These are phyloP conservation scores for Penicillium sp. DNA, from an alignment of 2,329 filamentous ascomycete species.

Conservation along the genomic window DNA sequence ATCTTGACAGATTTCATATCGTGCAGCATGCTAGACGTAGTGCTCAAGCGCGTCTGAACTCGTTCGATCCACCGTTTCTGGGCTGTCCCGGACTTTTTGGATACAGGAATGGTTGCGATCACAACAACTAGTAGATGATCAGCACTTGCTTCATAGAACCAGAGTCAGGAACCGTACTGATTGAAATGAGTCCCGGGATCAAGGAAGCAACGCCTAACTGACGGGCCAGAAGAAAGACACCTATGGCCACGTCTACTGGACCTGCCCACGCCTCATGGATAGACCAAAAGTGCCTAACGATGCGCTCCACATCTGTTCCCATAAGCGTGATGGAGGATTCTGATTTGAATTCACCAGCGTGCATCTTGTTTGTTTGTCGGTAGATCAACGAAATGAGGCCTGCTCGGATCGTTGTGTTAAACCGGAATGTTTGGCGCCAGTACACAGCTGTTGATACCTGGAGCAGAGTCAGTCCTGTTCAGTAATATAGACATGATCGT, in stretches of 20 bases:
- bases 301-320: slow-evolving; percentile 46
- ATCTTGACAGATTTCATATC: slow-evolving; percentile 50
- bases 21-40: slow-evolving; percentile 43
- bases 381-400: slow-evolving; percentile 47
- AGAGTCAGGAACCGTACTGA: slow-evolving; percentile 20
- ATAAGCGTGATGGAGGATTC: slow-evolving; percentile 47
- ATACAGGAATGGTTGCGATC: slow-evolving; percentile 7
- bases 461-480: background rate
- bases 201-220: slow-evolving; percentile 37
- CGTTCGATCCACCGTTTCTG: slow-evolving; percentile 46
- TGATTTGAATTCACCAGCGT: slow-evolving; percentile 34
- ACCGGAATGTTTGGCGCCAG: slow-evolving; percentile 30
- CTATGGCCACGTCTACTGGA: slow-evolving; percentile 40
- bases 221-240: slow-evolving; percentile 34
- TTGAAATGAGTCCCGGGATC: slow-evolving; percentile 35
- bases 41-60: slow-evolving; percentile 43
- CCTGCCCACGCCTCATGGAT: slow-evolving; percentile 40
- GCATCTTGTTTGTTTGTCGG: slow-evolving; percentile 43
- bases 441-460: slow-evolving; percentile 28
- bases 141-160: background rate
- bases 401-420: slow-evolving; percentile 32
- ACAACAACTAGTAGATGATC: slow-evolving; percentile 9
- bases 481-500: too few relatives aligned
- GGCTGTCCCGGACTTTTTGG: slow-evolving; percentile 4
- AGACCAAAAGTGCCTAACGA: slow-evolving; percentile 23